Base-by-base conservation (phyloP, 345 rosid species). In the Orychophragmus violaceus region DNA sequence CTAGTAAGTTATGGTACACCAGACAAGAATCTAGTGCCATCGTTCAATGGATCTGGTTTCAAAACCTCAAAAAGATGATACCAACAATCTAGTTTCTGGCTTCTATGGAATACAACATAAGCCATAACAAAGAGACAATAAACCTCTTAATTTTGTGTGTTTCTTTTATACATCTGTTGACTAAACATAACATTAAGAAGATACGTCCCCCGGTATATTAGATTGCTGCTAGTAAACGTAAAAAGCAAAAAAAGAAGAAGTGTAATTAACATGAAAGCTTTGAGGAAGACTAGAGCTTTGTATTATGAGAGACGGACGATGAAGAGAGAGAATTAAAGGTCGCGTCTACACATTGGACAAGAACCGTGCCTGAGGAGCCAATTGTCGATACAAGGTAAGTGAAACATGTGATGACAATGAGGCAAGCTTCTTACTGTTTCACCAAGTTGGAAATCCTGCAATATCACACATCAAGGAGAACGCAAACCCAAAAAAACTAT, bases 371-470 rank as follows among this genome's bases (percentile, higher is more conserved):
- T 80, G 4, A 83, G 80, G 42, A 94, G 93, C 99, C 99, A 94
- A 74, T 87, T 88, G 76, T 94, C 99, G 69, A 90, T 94, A 86
- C 99, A 88, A n/a, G 95, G 91, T 41, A 85, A 83, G 74, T 94
- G 99, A 78, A 94, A 94, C 96, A 90, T 80, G 85, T 87, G 97
- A 74, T 90, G 96, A 72, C 99, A 94, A 19, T 90, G 92, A 45
- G 99, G 99, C 81, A 94, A 81, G 70, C 86, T 84, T 77, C 99
- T 81, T 13, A 81, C 91, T 0, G 86, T 90, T 82, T 94, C 97
- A 22, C 93, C 87, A 0, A 90, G 80, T 76, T 87, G 97, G 70
- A 90, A 88, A 76, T 94, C 99, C 99, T 94, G 95, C 59, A 52
- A 50, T 27, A 33, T 21, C 29, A 35, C 27, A 42, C 5, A 46